Percentiles rank a stretch among this genome's conserved stretches.
phyloP scores from a whole-genome alignment of 2,329 filamentous ascomycete genomes.

The Sordariomycetes sp. region DNA sequence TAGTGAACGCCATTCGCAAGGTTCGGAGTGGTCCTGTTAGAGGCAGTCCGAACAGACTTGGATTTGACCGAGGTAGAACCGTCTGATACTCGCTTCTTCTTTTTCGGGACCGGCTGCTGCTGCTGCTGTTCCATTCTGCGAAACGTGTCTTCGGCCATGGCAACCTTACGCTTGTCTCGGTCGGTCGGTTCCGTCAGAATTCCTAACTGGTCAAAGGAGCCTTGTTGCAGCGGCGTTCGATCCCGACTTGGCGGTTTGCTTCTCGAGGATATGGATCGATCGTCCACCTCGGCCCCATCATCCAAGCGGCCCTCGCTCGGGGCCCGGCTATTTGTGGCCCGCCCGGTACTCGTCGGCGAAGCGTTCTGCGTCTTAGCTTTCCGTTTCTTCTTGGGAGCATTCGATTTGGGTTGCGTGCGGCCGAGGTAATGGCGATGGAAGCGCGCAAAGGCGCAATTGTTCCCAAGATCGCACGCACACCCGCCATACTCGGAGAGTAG shows the following conservation, averaged over 20 bases:
- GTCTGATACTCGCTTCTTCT: conserved; percentile 54
- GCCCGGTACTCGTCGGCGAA: conserved; percentile 49
- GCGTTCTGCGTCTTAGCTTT: conserved; percentile 41
- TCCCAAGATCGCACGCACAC: conserved; percentile 57
- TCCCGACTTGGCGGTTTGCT: conserved; percentile 57
- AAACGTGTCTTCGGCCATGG: conserved; percentile 51
- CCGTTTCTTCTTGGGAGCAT: conserved; percentile 29
- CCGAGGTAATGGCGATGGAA: conserved; percentile 46
- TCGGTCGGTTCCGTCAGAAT: conserved; percentile 53
- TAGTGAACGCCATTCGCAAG: conserved; percentile 25
- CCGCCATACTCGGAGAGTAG: conserved; percentile 69
- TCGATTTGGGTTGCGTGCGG: conserved; percentile 26
- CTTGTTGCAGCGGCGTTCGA: conserved; percentile 46
- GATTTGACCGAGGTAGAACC: conserved; percentile 26
- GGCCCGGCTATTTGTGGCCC: conserved; percentile 49
- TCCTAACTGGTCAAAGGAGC: conserved; percentile 41
- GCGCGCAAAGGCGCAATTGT: conserved; percentile 49
- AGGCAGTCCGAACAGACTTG: conserved; percentile 15
- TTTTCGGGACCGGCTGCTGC: conserved; percentile 25
- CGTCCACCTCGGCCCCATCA: conserved; percentile 39
- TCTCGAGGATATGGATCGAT: conserved; percentile 33
- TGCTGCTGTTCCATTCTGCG: conserved; percentile 47
- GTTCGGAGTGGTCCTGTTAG: conserved; percentile 15
- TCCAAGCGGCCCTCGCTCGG: conserved; percentile 48
- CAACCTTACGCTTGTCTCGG: conserved; percentile 53